Percentiles rank a stretch among this genome's conserved stretches.
phyloP scores from a whole-genome alignment of 352 stramenopile genomes.

The Thraustochytrium sp. region DNA sequence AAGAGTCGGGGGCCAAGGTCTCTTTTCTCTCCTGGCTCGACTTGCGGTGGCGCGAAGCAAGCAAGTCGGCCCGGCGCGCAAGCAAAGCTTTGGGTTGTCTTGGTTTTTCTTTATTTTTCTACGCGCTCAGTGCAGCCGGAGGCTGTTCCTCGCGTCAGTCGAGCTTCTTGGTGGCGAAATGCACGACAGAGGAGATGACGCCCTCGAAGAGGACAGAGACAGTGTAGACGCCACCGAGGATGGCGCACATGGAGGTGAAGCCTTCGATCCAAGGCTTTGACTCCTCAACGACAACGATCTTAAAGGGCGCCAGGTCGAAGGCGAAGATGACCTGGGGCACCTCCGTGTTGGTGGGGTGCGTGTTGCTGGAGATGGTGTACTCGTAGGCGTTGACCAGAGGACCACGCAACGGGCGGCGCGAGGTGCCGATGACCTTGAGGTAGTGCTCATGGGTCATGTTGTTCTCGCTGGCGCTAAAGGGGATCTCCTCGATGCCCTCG shows the following conservation, averaged over 20 bases:
- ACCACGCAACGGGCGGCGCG: not conserved
- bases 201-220: slow-evolving; percentile 38
- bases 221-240: slow-evolving; percentile 41
- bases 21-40: too few species aligned
- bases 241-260: slow-evolving; percentile 36
- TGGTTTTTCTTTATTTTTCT: too few species aligned
- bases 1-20: too few species aligned
- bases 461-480: not conserved
- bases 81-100: too few species aligned
- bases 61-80: too few species aligned
- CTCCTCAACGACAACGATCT: slow-evolving; percentile 36
- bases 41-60: too few species aligned
- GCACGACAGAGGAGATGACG: not conserved
- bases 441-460: slow-evolving; percentile 42
- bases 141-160: slow-evolving; percentile 34
- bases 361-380: slow-evolving; percentile 38
- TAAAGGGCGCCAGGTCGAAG: slow-evolving; percentile 36
- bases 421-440: slow-evolving; percentile 36
- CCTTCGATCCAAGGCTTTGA: slow-evolving; percentile 43
- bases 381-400: not conserved
- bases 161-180: slow-evolving; percentile 37
- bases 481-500: slow-evolving; percentile 33
- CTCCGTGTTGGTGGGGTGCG: not conserved
- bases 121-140: too few species aligned
- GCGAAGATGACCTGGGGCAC: slow-evolving; percentile 36